Evolutionary conservation across 306 rosid genomes (phyloP), one percentile per base, ranked within the genome.

Genomic region (Cucumis hystrix): DNA sequence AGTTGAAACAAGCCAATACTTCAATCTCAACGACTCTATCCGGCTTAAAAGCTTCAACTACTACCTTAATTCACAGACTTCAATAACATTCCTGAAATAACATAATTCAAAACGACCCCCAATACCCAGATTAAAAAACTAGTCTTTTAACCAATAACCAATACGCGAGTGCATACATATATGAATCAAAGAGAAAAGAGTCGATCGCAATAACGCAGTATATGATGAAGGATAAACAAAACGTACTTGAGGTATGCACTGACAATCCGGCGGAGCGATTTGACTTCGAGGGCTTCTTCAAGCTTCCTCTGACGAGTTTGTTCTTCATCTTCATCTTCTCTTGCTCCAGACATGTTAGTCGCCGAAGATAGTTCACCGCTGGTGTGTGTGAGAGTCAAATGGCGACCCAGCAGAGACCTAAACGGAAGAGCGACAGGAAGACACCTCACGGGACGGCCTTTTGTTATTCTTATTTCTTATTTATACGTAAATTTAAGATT

Each of bases 161-260:
- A n/a, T 9, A 21, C 6, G 17, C 51, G 30, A 16, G 10, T 9
- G n/a, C 8, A 37, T 45, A 45, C 16, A 68, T 5, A 20, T 69
- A 45, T 7, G 55, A 6, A 21, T 13, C 56, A 69, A 41, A 69
- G 12, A 43, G n/a, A 69, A 41, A 1, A 69, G 3, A 43, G 20
- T 43, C 20, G 20, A 69, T 69, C 23, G 10, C 58, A 70, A 70
- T 47, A 33, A 33, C 37, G 14, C 40, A 70, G 21, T 2, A 45
- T 16, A 70, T 47, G 33, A 28, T 9, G 4, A 54, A 18, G 9
- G n/a, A 54, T 5, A 39, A 55, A n/a, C 1, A 45, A n/a, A 65
- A 17, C 45, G 10, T 90, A 95, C 98, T 95, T 95, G 87, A 95
- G 96, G 59, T 89, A 92, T 61, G 97, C 98, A 82, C 96, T 86